These are phyloP conservation scores for Fraxinus platypoda DNA, from an alignment of 305 asterid genomes.

Conservation along the genomic window DNA sequence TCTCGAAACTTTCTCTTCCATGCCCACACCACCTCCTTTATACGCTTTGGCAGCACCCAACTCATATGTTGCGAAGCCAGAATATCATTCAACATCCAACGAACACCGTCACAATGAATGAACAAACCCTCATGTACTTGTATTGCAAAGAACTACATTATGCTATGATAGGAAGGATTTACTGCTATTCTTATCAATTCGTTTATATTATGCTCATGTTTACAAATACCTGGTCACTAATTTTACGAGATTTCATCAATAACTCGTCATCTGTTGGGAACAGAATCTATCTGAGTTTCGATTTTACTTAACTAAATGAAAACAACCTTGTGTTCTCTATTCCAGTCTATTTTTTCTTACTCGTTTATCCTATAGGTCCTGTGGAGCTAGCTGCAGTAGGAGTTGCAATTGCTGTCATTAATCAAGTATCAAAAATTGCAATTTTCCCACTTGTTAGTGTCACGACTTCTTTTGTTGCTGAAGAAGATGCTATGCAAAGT, in stretches of 20 bases:
- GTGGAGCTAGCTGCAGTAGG: conserved; percentile 65
- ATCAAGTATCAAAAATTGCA: conserved; percentile 61
- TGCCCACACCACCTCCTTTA: too few relatives aligned
- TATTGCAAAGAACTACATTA: background rate
- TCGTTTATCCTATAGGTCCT: conserved; percentile 32
- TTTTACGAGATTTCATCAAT: background rate
- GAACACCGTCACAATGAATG: too few relatives aligned
- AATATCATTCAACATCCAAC: too few relatives aligned
- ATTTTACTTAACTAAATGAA: background rate
- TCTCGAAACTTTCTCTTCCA: too few relatives aligned
- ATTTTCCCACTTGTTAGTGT: conserved; percentile 59
- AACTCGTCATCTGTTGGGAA: background rate
- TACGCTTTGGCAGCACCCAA: too few relatives aligned
- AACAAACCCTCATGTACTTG: background rate
- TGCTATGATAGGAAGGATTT: background rate
- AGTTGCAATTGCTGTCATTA: conserved; percentile 54
- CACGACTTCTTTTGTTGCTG: conserved; percentile 63
- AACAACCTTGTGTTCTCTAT: background rate
- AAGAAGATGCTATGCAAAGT: conserved; percentile 46
- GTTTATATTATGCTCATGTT: background rate
- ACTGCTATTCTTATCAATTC: background rate
- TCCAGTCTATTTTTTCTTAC: background rate
- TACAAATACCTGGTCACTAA: background rate
- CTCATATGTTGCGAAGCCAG: too few relatives aligned
- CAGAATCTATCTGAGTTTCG: background rate